phyloP scores from a whole-genome alignment of 2,329 filamentous ascomycete genomes.

The Anisogramma anomala region DNA sequence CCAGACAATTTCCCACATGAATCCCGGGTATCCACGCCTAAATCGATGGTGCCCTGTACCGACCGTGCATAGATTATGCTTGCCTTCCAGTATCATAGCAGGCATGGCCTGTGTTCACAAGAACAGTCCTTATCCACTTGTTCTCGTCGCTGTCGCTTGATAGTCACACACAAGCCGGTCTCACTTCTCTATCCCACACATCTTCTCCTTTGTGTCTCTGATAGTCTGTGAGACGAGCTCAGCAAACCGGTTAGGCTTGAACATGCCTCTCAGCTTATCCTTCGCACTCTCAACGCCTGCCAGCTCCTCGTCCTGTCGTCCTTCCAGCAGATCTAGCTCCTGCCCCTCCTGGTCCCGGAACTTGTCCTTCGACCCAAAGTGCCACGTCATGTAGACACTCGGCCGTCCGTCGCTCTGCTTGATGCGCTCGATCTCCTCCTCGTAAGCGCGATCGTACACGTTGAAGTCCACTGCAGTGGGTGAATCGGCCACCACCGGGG shows the following conservation, averaged over 20 bases:
- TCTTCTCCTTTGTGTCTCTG: slow-evolving; percentile 13
- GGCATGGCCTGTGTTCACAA: too few species aligned
- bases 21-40: too few species aligned
- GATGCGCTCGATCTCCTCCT: slow-evolving; percentile 69
- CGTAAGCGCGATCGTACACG: slow-evolving; percentile 81
- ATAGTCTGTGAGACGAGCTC: slow-evolving; percentile 22
- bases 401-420: slow-evolving; percentile 26
- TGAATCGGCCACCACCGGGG: slow-evolving; percentile 62
- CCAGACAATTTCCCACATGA: too few species aligned
- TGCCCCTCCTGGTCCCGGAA: slow-evolving; percentile 27
- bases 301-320: slow-evolving; percentile 3
- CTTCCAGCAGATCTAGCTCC: slow-evolving; percentile 13
- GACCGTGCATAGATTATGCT: too few species aligned
- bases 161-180: too few species aligned
- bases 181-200: neutral
- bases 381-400: slow-evolving; percentile 37
- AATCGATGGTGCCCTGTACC: too few species aligned
- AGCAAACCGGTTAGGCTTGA: slow-evolving; percentile 19
- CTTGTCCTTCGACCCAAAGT: slow-evolving; percentile 33
- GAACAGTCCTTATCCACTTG: too few species aligned
- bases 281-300: slow-evolving; percentile 13
- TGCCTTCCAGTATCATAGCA: too few species aligned
- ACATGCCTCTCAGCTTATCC: slow-evolving; percentile 14
- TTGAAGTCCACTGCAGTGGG: slow-evolving; percentile 75
- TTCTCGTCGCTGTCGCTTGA: too few species aligned